Conservation (phyloP, 345 rosid genomes). For the Eucalyptus marginata region DNA sequence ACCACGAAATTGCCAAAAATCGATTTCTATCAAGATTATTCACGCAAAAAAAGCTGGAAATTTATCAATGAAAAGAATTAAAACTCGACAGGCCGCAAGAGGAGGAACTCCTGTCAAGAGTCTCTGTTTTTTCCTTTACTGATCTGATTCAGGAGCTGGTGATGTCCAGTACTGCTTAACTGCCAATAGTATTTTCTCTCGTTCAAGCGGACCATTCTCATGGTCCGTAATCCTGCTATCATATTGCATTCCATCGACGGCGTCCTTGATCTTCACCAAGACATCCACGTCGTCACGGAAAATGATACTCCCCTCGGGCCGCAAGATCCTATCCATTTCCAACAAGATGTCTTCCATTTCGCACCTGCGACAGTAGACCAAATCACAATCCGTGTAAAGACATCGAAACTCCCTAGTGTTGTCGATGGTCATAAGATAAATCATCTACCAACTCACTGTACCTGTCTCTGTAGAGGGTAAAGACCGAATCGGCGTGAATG, state of each 20-base stretch:
- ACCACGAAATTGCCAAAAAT: not conserved
- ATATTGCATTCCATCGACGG: constrained; percentile 23
- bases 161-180: constrained; percentile 35
- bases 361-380: constrained; percentile 8
- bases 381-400: not conserved
- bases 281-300: constrained; percentile 31
- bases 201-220: constrained; percentile 34
- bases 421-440: not conserved
- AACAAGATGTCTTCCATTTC: constrained; percentile 18
- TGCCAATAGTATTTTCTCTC: constrained; percentile 28
- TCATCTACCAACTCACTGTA: not conserved
- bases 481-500: constrained; percentile 3
- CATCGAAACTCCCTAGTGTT: not conserved
- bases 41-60: not conserved
- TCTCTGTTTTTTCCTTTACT: not conserved
- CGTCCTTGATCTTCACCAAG: constrained; percentile 16
- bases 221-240: constrained; percentile 31
- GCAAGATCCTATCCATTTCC: constrained; percentile 39
- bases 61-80: not conserved
- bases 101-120: not conserved
- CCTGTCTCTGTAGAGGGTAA: constrained; percentile 6
- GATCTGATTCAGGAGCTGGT: not conserved
- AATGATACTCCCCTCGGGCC: constrained; percentile 34
- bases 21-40: not conserved
- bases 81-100: not conserved